Percentiles rank a stretch among this genome's conserved stretches.
These are phyloP conservation scores for Talaromyces wortmannii DNA, from an alignment of 495 filamentous ascomycete genomes.

Conservation along the genomic window DNA sequence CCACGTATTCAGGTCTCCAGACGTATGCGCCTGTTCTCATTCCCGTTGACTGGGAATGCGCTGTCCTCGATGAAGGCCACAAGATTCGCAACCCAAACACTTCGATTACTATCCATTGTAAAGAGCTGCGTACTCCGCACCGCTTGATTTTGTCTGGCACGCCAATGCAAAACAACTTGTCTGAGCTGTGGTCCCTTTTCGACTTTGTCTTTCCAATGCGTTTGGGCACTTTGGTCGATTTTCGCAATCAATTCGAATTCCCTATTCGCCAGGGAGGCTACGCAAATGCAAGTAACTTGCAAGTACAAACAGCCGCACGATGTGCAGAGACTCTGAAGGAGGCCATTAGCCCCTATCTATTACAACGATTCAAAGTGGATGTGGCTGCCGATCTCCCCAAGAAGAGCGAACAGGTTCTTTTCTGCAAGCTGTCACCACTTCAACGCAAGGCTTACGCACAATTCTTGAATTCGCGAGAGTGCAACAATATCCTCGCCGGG, in stretches of 20 bases:
- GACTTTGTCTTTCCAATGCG: conserved; percentile 97
- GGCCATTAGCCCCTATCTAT: conserved; percentile 81
- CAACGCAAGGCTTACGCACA: conserved; percentile 71
- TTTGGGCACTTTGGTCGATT: conserved; percentile 82
- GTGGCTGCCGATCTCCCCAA: conserved; percentile 88
- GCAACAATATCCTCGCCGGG: conserved; percentile 66
- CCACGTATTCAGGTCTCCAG: conserved; percentile 89
- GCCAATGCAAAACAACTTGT: conserved; percentile 94
- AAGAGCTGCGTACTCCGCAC: conserved; percentile 80
- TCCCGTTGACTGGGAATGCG: conserved; percentile 82
- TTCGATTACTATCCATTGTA: conserved; percentile 85
- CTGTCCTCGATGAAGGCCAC: conserved; percentile 93
- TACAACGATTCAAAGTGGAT: conserved; percentile 91
- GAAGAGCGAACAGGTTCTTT: conserved; percentile 92
- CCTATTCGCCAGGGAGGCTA: conserved; percentile 90
- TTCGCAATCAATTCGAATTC: conserved; percentile 83
- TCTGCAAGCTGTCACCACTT: conserved; percentile 77
- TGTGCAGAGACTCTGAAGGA: conserved; percentile 89
- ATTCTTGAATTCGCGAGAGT: conserved; percentile 78
- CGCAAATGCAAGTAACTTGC: conserved; percentile 84
- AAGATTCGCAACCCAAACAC: conserved; percentile 96
- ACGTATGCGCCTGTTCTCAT: conserved; percentile 76
- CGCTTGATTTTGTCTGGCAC: conserved; percentile 92
- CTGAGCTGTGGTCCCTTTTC: conserved; percentile 95
- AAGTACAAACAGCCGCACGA: conserved; percentile 84